These are phyloP conservation scores for Aspergillus homomorphus DNA, from an alignment of 495 filamentous ascomycete species.

Conservation along the genomic window DNA sequence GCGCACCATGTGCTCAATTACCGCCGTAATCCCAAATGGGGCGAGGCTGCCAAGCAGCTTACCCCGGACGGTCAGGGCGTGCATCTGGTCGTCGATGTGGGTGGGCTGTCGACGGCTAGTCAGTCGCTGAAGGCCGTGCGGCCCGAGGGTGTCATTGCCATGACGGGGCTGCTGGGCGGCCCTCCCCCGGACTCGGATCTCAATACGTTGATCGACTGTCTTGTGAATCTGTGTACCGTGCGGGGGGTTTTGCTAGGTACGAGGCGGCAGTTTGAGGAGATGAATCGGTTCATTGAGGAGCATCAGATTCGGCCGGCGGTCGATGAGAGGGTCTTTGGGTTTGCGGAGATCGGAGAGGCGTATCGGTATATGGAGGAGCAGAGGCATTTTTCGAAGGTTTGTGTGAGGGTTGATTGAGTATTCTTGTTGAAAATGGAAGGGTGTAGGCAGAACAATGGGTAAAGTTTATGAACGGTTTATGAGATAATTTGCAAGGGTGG, in stretches of 20 bases:
- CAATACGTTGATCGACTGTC: slow-evolving; percentile 32
- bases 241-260: slow-evolving; percentile 48
- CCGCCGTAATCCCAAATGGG: slow-evolving; percentile 57
- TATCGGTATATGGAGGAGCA: slow-evolving; percentile 51
- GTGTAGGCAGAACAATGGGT: too few relatives aligned
- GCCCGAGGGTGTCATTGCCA: slow-evolving; percentile 55
- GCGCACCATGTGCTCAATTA: slow-evolving; percentile 59
- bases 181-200: slow-evolving; percentile 16
- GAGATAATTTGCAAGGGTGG: too few relatives aligned
- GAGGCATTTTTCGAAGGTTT: slow-evolving; percentile 69
- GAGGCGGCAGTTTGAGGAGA: slow-evolving; percentile 50
- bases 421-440: too few relatives aligned
- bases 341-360: slow-evolving; percentile 48
- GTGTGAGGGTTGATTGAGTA: slow-evolving; percentile 50
- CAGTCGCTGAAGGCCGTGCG: slow-evolving; percentile 59
- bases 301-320: slow-evolving; percentile 57
- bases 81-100: slow-evolving; percentile 62
- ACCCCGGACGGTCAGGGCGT: slow-evolving; percentile 55
- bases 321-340: slow-evolving; percentile 51
- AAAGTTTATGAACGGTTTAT: too few relatives aligned
- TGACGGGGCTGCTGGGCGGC: slow-evolving; percentile 50
- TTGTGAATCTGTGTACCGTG: slow-evolving; percentile 35
- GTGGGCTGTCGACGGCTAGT: slow-evolving; percentile 50
- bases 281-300: slow-evolving; percentile 53
- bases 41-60: slow-evolving; percentile 58